Base-by-base conservation (phyloP, 306 rosid species). In the Medicago lupulina region DNA sequence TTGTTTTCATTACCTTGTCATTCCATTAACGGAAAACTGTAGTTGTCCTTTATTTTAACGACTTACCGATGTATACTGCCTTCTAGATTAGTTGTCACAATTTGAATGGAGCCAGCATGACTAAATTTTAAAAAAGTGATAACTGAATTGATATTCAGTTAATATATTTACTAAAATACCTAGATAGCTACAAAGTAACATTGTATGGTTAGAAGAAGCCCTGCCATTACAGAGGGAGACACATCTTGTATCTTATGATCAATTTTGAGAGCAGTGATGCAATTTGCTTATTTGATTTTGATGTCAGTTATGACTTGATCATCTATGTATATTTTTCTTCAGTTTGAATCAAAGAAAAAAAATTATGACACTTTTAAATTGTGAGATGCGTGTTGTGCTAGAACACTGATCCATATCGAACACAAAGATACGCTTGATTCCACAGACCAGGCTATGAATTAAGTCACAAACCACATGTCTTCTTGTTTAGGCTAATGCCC, bases 11-110 rank as follows among this genome's bases (percentile, higher is more conserved):
- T 47, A 54, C 60, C 31, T 54, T 54, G 36, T 31, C 17, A 16
- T 15, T 50, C 16, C 9, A 63, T 12, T 72, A 72, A 72, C 78
- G 4, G 61, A 62, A 79, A 79, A 71, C 67, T 69, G 62, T 63
- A 15, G 1, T 25, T 49, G 67, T 51, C 73, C 44, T 71, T 23
- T 23, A 13, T 59, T 25, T 44, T 46, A 58, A 59, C 69, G 67
- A 16, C 47, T 14, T 40, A n/a, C 7, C 55, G 80, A 23, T 47
- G 53, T 43, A 38, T 34, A 39, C 44, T 51, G 7, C 43, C 7
- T 60, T 0, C 41, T 7, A 28, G 16, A 19, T 1, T 38, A 53
- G 6, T 41, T 77, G 76, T 69, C 43, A 31, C 43, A 43, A 58
- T 70, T 69, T 58, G 8, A 46, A 21, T 39, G 77, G 71, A 77